Conservation (phyloP, 2,329 filamentous ascomycete genomes). For the Dactylonectria estremocensis region DNA sequence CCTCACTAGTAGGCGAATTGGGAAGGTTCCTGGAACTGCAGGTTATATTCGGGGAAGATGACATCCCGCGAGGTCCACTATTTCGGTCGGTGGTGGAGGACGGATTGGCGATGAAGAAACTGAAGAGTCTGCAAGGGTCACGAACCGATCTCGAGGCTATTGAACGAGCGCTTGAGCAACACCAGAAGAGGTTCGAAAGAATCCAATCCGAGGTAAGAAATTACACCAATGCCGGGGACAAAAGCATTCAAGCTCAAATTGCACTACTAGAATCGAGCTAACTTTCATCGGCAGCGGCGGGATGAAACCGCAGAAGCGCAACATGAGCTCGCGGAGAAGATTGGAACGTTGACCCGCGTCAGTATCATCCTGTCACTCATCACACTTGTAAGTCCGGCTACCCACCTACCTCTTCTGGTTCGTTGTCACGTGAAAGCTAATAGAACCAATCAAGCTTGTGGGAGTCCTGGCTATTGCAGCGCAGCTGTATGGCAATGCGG, state of each 20-base stretch:
- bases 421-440: too few relatives aligned
- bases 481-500: neutral
- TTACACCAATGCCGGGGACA: too few relatives aligned
- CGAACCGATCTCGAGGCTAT: neutral
- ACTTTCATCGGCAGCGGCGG: conserved; percentile 1
- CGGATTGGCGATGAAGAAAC: neutral
- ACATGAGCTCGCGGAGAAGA: neutral
- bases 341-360: neutral
- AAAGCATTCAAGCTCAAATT: neutral
- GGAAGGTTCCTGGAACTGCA: neutral
- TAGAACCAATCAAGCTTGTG: neutral
- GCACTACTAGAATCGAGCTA: neutral
- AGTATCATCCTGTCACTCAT: neutral
- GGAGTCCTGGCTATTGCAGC: neutral
- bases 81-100: conserved; percentile 20
- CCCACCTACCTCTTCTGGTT: neutral
- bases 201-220: conserved; percentile 1
- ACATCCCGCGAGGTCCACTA: conserved; percentile 15
- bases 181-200: neutral
- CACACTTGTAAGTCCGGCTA: neutral
- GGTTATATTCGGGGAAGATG: neutral
- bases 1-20: neutral
- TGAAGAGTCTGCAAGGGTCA: neutral
- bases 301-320: neutral
- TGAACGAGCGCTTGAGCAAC: neutral